Conservation (phyloP, 2,329 filamentous ascomycete genomes). For the Colletotrichum melonis region DNA sequence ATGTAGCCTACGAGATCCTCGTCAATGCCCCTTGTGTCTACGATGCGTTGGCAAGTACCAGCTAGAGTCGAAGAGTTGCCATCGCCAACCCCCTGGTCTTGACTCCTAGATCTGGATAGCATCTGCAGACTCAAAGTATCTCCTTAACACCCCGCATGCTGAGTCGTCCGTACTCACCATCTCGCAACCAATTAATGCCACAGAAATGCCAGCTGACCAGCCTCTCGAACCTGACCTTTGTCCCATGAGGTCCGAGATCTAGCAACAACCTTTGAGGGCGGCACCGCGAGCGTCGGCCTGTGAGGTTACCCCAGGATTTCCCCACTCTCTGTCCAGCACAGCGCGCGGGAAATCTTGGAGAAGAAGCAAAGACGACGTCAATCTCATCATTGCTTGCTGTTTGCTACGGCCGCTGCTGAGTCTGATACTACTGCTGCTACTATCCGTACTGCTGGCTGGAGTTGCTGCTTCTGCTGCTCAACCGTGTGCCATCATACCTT, state of each 20-base stretch:
- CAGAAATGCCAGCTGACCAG: constrained; percentile 26
- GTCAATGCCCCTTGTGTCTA: too few relatives aligned
- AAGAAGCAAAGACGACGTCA: constrained; percentile 28
- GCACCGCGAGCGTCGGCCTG: constrained; percentile 2
- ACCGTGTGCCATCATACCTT: background rate
- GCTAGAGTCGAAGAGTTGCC: background rate
- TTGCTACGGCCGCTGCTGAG: background rate
- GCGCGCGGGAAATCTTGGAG: constrained; percentile 16
- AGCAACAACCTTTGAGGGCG: constrained; percentile 9
- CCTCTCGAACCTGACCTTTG: background rate
- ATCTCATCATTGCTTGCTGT: constrained; percentile 1
- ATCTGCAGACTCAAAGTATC: background rate
- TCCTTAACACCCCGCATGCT: constrained; percentile 24
- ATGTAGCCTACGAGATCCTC: too few relatives aligned
- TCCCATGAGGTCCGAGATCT: constrained; percentile 8
- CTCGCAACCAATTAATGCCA: constrained; percentile 16
- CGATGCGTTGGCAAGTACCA: background rate
- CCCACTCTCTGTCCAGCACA: constrained; percentile 19
- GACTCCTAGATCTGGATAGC: background rate
- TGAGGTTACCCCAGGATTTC: constrained; percentile 34
- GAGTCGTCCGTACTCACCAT: background rate
- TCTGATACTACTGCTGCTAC: background rate
- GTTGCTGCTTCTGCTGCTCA: background rate
- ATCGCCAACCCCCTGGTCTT: background rate
- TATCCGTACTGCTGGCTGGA: background rate